Conservation (phyloP, 2,329 filamentous ascomycete species). For the Xylogone sp. region DNA sequence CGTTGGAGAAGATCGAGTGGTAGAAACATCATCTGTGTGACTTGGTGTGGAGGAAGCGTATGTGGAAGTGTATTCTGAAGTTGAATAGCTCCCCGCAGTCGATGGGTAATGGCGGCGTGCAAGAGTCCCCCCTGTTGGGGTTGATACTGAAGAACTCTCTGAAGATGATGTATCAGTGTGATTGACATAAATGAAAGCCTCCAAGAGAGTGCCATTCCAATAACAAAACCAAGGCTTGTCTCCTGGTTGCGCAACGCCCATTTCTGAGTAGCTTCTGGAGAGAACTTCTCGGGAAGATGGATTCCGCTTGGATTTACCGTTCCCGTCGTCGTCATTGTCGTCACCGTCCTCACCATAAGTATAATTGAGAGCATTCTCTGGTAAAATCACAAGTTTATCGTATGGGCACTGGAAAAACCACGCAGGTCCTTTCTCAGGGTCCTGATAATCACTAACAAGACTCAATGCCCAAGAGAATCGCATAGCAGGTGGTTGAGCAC, state of each 20-base stretch:
- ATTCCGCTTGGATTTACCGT: conserved; percentile 3
- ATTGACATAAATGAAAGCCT: conserved; percentile 63
- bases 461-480: conserved; percentile 40
- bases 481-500: conserved; percentile 55
- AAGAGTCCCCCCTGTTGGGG: neutral
- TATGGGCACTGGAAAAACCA: conserved; percentile 60
- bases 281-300: neutral
- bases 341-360: too few relatives aligned
- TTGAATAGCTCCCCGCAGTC: neutral
- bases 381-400: conserved; percentile 59
- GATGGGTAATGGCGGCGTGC: neutral
- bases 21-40: conserved; percentile 14
- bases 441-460: conserved; percentile 54
- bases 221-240: conserved; percentile 67
- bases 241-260: conserved; percentile 42
- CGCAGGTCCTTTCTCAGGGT: conserved; percentile 53
- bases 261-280: conserved; percentile 13
- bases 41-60: conserved; percentile 26
- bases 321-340: conserved; percentile 13
- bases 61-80: conserved; percentile 6
- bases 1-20: neutral
- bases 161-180: neutral
- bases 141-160: neutral
- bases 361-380: conserved; percentile 12
- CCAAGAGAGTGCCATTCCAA: conserved; percentile 64